Percentiles rank a stretch among this genome's conserved stretches.
Evolutionary conservation across 2,329 filamentous ascomycete species (phyloP).

Genomic region (Grosmannia clavigera): DNA sequence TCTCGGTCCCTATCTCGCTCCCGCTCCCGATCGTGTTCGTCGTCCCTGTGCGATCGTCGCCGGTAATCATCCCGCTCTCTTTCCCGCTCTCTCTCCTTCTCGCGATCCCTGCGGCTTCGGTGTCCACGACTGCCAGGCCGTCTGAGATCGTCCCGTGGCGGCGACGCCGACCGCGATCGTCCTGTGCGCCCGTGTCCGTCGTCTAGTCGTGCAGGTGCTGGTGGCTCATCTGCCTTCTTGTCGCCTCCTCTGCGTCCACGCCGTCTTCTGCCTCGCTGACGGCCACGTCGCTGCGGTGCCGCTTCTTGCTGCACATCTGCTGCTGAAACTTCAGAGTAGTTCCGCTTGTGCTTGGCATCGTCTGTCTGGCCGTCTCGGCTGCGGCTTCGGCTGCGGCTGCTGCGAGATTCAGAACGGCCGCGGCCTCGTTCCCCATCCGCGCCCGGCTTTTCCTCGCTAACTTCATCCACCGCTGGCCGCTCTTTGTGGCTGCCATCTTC

Average conservation of each 20-base stretch:
- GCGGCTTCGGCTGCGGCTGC: neutral
- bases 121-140: slow-evolving; percentile 20
- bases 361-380: neutral
- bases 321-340: neutral
- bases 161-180: neutral
- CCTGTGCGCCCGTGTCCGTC: neutral
- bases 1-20: slow-evolving; percentile 3
- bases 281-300: neutral
- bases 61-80: slow-evolving; percentile 3
- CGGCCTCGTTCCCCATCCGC: slow-evolving; percentile 3
- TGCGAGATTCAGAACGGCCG: neutral
- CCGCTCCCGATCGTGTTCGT: slow-evolving; percentile 3
- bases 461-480: slow-evolving; percentile 10
- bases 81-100: slow-evolving; percentile 1
- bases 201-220: neutral
- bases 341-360: neutral
- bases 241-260: neutral
- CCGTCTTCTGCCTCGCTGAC: neutral
- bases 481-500: slow-evolving; percentile 11
- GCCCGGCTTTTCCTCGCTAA: neutral
- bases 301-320: neutral
- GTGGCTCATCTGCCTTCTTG: neutral
- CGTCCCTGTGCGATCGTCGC: neutral
- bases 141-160: neutral
- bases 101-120: slow-evolving; percentile 20